Evolutionary conservation across 2,329 filamentous ascomycete genomes (phyloP).

Genomic region (Fusarium torreyae): DNA sequence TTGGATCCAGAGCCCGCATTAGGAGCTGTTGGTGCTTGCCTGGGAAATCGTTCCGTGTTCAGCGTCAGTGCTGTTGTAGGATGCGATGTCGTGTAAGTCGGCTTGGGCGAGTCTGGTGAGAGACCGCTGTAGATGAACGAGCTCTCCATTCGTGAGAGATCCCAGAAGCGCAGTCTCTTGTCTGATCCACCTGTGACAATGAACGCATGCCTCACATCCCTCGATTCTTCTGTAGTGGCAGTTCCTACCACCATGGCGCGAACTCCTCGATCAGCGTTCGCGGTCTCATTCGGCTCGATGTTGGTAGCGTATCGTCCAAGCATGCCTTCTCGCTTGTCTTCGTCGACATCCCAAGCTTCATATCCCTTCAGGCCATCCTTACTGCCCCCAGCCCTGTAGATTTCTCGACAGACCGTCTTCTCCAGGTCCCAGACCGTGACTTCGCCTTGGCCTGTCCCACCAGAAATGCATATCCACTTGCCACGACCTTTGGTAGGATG

Average conservation of each 20-base stretch:
- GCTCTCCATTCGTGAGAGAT: conserved; percentile 82
- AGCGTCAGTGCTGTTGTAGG: conserved; percentile 75
- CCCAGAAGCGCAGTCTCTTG: conserved; percentile 95
- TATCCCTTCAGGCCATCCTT: conserved; percentile 77
- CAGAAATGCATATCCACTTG: conserved; percentile 89
- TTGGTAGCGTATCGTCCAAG: conserved; percentile 86
- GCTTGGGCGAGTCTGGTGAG: conserved; percentile 77
- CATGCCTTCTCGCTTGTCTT: conserved; percentile 89
- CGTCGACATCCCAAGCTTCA: conserved; percentile 90
- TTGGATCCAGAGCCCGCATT: conserved; percentile 53
- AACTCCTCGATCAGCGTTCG: conserved; percentile 76
- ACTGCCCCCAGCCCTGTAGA: conserved; percentile 80
- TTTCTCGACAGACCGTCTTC: conserved; percentile 87
- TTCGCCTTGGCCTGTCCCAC: conserved; percentile 88
- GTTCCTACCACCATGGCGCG: conserved; percentile 81
- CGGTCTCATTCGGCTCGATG: conserved; percentile 72
- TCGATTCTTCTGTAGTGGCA: conserved; percentile 78
- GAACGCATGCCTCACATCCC: conserved; percentile 84
- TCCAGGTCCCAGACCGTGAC: conserved; percentile 97
- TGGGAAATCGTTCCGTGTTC: conserved; percentile 74
- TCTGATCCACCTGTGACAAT: conserved; percentile 91
- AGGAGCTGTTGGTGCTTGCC: conserved; percentile 54
- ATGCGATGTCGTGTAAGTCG: conserved; percentile 78
- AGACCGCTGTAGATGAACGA: conserved; percentile 87
- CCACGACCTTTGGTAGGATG: conserved; percentile 85